A percentile compares a stretch with the other conserved stretches of the same genome.
phyloP scores from a whole-genome alignment of 2,329 filamentous ascomycete genomes.

The Aspergillus sp. region DNA sequence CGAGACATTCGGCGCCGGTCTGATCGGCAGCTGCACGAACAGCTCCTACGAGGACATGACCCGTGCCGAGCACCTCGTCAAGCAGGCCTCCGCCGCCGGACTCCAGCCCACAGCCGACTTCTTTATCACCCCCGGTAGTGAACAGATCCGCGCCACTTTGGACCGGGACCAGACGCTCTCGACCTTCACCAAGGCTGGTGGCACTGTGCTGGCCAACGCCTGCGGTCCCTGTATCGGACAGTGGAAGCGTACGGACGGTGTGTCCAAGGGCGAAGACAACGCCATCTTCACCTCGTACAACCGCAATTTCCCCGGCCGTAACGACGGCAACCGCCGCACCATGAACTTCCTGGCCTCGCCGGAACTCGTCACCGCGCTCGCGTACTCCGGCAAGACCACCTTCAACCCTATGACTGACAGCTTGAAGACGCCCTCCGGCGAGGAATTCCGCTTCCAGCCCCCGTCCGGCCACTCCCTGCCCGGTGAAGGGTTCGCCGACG shows the following conservation, averaged over 20 bases:
- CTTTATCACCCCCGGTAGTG: constrained; percentile 93
- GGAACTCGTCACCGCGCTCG: constrained; percentile 94
- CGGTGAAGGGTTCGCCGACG: constrained; percentile 74
- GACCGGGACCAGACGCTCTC: constrained; percentile 83
- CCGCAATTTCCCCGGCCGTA: constrained; percentile 95
- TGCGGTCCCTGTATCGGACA: constrained; percentile 93
- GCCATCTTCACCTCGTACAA: constrained; percentile 98
- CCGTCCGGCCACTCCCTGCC: constrained; percentile 63
- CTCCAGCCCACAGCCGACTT: constrained; percentile 87
- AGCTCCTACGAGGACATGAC: constrained; percentile 99
- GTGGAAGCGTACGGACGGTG: constrained; percentile 88
- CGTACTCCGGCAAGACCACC: constrained; percentile 85
- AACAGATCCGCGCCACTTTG: constrained; percentile 93
- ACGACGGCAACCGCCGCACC: constrained; percentile 92
- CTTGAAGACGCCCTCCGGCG: constrained; percentile 75
- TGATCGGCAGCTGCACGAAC: constrained; percentile 98
- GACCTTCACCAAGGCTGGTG: constrained; percentile 83
- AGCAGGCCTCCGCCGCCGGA: constrained; percentile 85
- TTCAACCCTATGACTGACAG: constrained; percentile 95
- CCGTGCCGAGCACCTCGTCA: constrained; percentile 85
- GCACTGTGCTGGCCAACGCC: constrained; percentile 87
- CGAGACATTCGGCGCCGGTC: constrained; percentile 81
- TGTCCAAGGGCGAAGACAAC: constrained; percentile 81
- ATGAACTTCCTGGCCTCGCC: constrained; percentile 99
- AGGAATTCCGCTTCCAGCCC: constrained; percentile 80